phyloP scores from a whole-genome alignment of 202 grass and related monocot species.

The Schoenoplectus triqueter region DNA sequence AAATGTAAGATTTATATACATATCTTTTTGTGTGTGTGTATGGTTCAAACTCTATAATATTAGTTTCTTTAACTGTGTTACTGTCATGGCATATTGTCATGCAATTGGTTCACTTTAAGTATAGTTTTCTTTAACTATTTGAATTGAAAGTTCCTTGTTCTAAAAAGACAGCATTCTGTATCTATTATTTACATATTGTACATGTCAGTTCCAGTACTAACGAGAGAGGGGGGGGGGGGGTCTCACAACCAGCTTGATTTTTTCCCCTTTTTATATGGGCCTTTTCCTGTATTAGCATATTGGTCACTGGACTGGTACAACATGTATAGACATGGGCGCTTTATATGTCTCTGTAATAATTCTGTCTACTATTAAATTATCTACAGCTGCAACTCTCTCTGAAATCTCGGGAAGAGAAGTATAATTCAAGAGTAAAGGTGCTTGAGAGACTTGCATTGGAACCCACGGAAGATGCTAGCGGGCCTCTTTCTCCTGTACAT shows the following conservation, averaged over 20 bases:
- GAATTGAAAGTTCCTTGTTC: not conserved
- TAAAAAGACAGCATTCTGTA: not conserved
- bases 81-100: not conserved
- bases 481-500: constrained; percentile 42
- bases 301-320: constrained; percentile 9
- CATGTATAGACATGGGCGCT: not conserved
- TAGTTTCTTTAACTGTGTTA: not conserved
- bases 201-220: not conserved
- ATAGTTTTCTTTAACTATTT: constrained; percentile 5
- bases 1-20: constrained; percentile 62
- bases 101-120: constrained; percentile 1
- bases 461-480: constrained; percentile 50
- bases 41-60: not conserved
- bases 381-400: constrained; percentile 90
- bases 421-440: constrained; percentile 87
- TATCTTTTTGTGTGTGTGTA: constrained; percentile 1
- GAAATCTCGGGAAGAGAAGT: constrained; percentile 93
- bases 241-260: not conserved
- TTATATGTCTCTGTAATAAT: constrained; percentile 37
- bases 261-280: not conserved
- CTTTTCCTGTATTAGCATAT: not conserved
- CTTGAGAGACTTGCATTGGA: constrained; percentile 75
- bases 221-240: too few relatives aligned
- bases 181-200: not conserved
- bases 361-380: constrained; percentile 38